A percentile compares a stretch with the other conserved stretches of the same genome.
phyloP scores from a whole-genome alignment of 176 grass and related monocot genomes.

The Triticum monococcum region DNA sequence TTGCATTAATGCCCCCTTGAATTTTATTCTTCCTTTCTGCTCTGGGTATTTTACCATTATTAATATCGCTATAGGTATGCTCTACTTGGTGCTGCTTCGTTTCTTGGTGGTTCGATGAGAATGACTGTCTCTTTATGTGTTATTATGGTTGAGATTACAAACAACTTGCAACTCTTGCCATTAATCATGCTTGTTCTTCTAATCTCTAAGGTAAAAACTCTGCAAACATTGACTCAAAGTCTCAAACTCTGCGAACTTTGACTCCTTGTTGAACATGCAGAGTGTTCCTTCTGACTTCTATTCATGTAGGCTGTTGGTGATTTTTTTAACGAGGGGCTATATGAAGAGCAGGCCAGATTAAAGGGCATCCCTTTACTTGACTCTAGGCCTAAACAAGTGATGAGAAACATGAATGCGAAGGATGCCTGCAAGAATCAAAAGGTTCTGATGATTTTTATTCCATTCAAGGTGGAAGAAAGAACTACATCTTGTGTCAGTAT shows the following conservation, averaged over 20 bases:
- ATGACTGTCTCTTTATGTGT: slow-evolving; percentile 99
- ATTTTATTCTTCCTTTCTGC: background rate
- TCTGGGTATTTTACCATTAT: background rate
- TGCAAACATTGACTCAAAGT: background rate
- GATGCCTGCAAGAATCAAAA: slow-evolving; percentile 94
- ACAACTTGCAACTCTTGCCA: slow-evolving; percentile 95
- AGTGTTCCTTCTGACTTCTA: slow-evolving; percentile 26
- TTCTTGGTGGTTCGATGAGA: slow-evolving; percentile 99
- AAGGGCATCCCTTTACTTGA: slow-evolving; percentile 94
- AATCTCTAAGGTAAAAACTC: slow-evolving; percentile 78
- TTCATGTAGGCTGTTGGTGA: slow-evolving; percentile 89
- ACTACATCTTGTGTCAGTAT: slow-evolving; percentile 6
- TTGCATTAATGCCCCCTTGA: background rate
- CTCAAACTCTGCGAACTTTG: slow-evolving; percentile 13
- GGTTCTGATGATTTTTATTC: slow-evolving; percentile 41
- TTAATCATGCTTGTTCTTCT: slow-evolving; percentile 99
- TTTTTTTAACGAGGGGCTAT: slow-evolving; percentile 91
- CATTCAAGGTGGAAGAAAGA: slow-evolving; percentile 15
- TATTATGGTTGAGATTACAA: slow-evolving; percentile 99
- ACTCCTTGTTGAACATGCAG: slow-evolving; percentile 23
- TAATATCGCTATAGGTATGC: slow-evolving; percentile 71
- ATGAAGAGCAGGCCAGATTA: slow-evolving; percentile 87
- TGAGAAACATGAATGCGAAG: slow-evolving; percentile 87
- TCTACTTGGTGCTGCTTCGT: slow-evolving; percentile 94
- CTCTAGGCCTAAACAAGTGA: slow-evolving; percentile 83